Base-by-base conservation (phyloP, 2,329 filamentous ascomycete species). In the Harringtonia aguacate region DNA sequence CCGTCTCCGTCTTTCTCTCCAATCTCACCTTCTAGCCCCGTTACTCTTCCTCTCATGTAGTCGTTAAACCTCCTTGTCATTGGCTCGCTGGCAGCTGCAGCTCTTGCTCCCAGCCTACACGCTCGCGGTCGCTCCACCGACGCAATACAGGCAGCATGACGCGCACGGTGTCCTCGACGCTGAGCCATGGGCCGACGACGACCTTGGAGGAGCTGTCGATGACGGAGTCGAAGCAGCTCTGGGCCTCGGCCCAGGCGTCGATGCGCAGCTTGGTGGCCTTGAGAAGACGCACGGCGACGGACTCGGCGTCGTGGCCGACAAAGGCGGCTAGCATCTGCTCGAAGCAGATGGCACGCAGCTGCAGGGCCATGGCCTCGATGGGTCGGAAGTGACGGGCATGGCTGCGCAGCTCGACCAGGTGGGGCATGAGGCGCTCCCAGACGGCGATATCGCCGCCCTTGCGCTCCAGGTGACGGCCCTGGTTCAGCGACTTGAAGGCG, bases 401-500 rank as follows among this genome's bases (percentile, higher is more conserved):
- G 49, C 61, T 59, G 14, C 58, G 59, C 33, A 69, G 59, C 41
- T 71, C 55, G 15, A 58, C 50, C 15, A 72, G 54, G 46, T 73
- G 61, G 15, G 70, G 69, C 24, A 72, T 57, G 41, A 74, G 59
- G 45, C 59, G 62, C 34, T 59, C 55, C 69, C 70, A 75, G 27
- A 57, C 52, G 3, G 48, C 50, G 8, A 63, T 54, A 35, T 74
- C 70, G 41, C 56, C 58, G 24, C 60, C 55, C 49, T 65, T 67
- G 40, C 65, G 64, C 43, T 68, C 63, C n/a, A 70, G 50, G 22
- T 60, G 56, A 4, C 69, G 65, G 12, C 58, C 58, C 36, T 68
- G 62, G 56, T 69, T 70, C 36, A 69, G 58, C 3, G 69, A 62
- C 48, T 73, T 65, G 56, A 77, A 77, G 1, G 67, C 65, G 14